Conservation (phyloP, 768 basidiomycete species). For the Russula sp. region DNA sequence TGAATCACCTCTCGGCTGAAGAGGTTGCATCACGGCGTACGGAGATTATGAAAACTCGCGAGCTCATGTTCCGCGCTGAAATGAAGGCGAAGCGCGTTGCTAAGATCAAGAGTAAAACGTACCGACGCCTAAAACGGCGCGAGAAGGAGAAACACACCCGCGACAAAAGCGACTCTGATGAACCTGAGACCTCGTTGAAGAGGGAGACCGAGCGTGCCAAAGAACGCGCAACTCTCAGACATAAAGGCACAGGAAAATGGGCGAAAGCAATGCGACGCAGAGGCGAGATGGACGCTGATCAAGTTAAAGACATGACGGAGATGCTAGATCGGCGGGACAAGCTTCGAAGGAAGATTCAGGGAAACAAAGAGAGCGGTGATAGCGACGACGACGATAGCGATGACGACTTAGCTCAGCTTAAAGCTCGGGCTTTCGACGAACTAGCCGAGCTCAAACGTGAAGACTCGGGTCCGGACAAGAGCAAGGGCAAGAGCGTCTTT, state of each 20-base stretch:
- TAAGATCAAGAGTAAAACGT: conserved; percentile 96
- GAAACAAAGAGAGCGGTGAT: conserved; percentile 52
- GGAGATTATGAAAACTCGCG: conserved; percentile 85
- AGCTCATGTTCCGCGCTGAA: conserved; percentile 91
- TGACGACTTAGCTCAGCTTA: conserved; percentile 54
- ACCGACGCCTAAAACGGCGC: conserved; percentile 79
- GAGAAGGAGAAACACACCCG: conserved; percentile 63
- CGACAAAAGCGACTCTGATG: conserved; percentile 50
- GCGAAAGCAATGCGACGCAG: conserved; percentile 69
- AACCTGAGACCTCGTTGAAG: conserved; percentile 55
- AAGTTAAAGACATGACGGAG: conserved; percentile 69
- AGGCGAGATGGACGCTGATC: conserved; percentile 63
- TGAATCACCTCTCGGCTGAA: conserved; percentile 79
- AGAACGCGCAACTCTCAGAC: conserved; percentile 85
- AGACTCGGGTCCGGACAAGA: conserved; percentile 28
- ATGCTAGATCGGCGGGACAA: conserved; percentile 84
- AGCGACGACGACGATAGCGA: conserved; percentile 48
- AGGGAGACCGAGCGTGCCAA: conserved; percentile 76
- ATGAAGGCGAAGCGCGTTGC: conserved; percentile 82
- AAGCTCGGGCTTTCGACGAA: conserved; percentile 32
- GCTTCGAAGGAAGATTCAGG: conserved; percentile 71
- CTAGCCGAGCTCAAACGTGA: conserved; percentile 25
- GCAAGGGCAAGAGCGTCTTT: conserved; percentile 67
- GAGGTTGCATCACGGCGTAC: conserved; percentile 79
- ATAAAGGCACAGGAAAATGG: conserved; percentile 89